Base-by-base conservation (phyloP, 345 rosid species). In the Turnera subulata region DNA sequence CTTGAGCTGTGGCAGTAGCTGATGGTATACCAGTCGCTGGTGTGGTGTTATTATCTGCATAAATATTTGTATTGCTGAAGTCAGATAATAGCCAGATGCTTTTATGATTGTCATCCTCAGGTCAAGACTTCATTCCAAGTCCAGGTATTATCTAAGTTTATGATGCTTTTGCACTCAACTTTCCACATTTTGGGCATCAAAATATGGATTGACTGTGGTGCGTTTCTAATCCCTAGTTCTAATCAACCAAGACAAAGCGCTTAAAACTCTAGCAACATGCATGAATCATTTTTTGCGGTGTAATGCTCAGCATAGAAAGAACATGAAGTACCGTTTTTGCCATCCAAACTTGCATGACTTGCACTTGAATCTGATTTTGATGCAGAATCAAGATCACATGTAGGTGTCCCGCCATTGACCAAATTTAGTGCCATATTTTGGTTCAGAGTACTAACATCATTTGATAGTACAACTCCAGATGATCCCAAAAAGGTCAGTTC, bases 381-480 rank as follows among this genome's bases (percentile, higher is more conserved):
- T 25, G 73, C 70, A 59, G 73, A 22, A 15, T 24, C 25, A 32
- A 39, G 53, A 61, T 57, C 52, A 61, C 50, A 55, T 10, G 15
- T 45, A 33, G 50, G 23, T 40, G 14, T 16, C 8, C 48, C 62
- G 32, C 48, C 44, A 32, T 61, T 53, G 49, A 58, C 46, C 7
- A 73, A 70, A 55, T 53, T 64, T 54, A 61, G 33, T 46, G 63
- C 29, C 55, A 58, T 53, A 56, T 60, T 61, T 47, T 59, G 69
- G 56, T 58, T 64, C 1, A 72, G 72, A 43, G 68, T 54, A 56
- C 78, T 63, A 60, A 57, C 67, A 55, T 82, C 90, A 62, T 78
- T 90, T 15, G 76, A 51, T 45, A 86, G 85, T 52, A 81, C 68
- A 68, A 86, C 80, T 69, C 84, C 88, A 2, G 95, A 76, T 44